These are phyloP conservation scores for Podospora fimiseda DNA, from an alignment of 495 filamentous ascomycete genomes.

Conservation along the genomic window DNA sequence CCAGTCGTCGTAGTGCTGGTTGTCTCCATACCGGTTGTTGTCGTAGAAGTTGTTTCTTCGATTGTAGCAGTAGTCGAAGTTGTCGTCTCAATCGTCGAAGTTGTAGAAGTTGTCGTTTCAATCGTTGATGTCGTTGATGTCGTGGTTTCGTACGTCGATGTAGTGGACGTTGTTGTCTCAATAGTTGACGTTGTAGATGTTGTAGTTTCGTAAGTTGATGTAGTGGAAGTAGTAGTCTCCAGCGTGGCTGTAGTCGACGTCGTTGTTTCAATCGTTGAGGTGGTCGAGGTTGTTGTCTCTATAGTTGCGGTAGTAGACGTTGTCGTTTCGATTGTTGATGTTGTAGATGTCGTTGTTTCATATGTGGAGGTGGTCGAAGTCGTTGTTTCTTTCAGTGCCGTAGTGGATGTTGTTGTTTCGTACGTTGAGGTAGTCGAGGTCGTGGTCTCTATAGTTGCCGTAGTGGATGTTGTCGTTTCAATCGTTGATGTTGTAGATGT, in stretches of 20 bases:
- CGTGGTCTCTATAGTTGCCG: background rate
- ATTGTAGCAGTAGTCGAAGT: background rate
- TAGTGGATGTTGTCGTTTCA: background rate
- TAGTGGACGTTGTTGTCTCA: background rate
- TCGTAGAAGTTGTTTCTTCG: background rate
- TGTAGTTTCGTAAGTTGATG: background rate
- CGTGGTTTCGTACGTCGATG: background rate
- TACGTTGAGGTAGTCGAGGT: background rate
- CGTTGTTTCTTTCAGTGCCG: background rate
- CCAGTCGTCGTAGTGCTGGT: constrained; percentile 2
- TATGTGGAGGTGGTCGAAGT: background rate
- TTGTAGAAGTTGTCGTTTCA: background rate
- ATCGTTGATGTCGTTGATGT: background rate
- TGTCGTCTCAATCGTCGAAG: background rate
- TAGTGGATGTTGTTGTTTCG: background rate
- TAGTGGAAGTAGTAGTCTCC: background rate
- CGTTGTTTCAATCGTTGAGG: background rate
- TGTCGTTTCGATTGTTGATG: background rate
- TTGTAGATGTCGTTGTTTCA: background rate
- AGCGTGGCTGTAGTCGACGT: too few species aligned
- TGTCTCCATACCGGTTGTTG: background rate
- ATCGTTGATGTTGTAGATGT: background rate
- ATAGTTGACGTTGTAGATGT: too few species aligned
- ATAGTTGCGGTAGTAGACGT: background rate
- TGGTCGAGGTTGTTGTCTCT: background rate